Conservation (phyloP, 805 yeast species). For the Wickerhamomyces canadensis region DNA sequence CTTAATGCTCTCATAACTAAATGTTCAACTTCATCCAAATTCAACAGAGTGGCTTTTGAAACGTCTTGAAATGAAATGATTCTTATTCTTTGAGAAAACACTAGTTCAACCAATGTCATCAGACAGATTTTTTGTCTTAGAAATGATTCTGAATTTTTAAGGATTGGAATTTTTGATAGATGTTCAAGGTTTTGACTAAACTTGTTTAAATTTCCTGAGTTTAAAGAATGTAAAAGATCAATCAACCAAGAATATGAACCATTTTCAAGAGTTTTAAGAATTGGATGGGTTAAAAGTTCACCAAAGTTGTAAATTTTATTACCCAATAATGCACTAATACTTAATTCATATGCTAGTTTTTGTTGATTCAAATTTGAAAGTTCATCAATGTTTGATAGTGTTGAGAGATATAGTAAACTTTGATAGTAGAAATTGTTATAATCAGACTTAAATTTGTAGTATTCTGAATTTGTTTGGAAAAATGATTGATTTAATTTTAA, state of each 20-base stretch:
- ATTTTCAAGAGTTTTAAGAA: slow-evolving; percentile 46
- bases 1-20: slow-evolving; percentile 88
- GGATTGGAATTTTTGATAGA: slow-evolving; percentile 40
- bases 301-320: slow-evolving; percentile 94
- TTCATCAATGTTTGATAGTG: slow-evolving; percentile 43
- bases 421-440: slow-evolving; percentile 78
- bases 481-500: slow-evolving; percentile 73
- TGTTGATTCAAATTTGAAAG: slow-evolving; percentile 36
- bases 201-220: slow-evolving; percentile 66
- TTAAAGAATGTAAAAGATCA: slow-evolving; percentile 62
- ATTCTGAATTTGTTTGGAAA: slow-evolving; percentile 74
- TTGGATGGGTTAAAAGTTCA: slow-evolving; percentile 86
- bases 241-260: slow-evolving; percentile 64
- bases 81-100: slow-evolving; percentile 75
- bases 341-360: slow-evolving; percentile 64
- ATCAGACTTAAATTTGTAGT: slow-evolving; percentile 68
- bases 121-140: slow-evolving; percentile 87
- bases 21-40: slow-evolving; percentile 71
- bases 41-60: slow-evolving; percentile 60
- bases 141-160: slow-evolving; percentile 55
- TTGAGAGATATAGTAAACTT: slow-evolving; percentile 75
- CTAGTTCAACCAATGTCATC: slow-evolving; percentile 84
- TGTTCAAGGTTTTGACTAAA: slow-evolving; percentile 46
- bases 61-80: slow-evolving; percentile 69
- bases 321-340: slow-evolving; percentile 84